Base-by-base conservation (phyloP, 192 early-diverging fungal species). In the Cladochytrium replicatum region DNA sequence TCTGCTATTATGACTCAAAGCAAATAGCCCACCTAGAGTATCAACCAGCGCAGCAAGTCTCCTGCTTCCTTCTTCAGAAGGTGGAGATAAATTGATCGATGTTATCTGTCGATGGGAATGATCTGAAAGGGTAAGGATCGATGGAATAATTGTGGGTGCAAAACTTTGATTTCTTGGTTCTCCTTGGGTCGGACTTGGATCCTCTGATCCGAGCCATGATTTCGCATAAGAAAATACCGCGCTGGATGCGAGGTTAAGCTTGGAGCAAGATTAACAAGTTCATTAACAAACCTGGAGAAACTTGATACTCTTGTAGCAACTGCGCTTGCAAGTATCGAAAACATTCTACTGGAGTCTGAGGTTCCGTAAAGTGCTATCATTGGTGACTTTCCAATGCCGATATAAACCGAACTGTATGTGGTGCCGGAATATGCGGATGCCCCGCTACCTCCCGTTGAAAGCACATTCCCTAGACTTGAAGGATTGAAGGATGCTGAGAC, bases 181-280 rank as follows among this genome's bases (percentile, higher is more conserved):
- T n/a, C n/a, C n/a, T n/a, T n/a, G n/a, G n/a, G n/a, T n/a, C n/a
- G n/a, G n/a, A n/a, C n/a, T n/a, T n/a, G n/a, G n/a, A n/a, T n/a
- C n/a, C n/a, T n/a, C n/a, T n/a, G n/a, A n/a, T n/a, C n/a, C n/a
- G n/a, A n/a, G n/a, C 54, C 74, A 72, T 37, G 83, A 77, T 40
- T 81, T 81, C 9, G 84, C 84, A 50, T 81, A 71, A 1, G 81
- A 81, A 52, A 80, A 77, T 0, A 86, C 80, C 0, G 83, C 76
- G 32, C 50, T 73, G 2, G 68, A 26, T n/a, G n/a, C n/a, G n/a
- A n/a, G n/a, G n/a, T n/a, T n/a, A n/a, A n/a, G n/a, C n/a, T 46
- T 25, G 44, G 26, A n/a, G n/a, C n/a, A n/a, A n/a, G n/a, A n/a
- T n/a, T n/a, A n/a, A n/a, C n/a, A n/a, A n/a, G n/a, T n/a, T n/a